Evolutionary conservation across 2,329 filamentous ascomycete genomes (phyloP), one percentile per base, ranked within the genome.

Genomic region (Fusarium devonianum): DNA sequence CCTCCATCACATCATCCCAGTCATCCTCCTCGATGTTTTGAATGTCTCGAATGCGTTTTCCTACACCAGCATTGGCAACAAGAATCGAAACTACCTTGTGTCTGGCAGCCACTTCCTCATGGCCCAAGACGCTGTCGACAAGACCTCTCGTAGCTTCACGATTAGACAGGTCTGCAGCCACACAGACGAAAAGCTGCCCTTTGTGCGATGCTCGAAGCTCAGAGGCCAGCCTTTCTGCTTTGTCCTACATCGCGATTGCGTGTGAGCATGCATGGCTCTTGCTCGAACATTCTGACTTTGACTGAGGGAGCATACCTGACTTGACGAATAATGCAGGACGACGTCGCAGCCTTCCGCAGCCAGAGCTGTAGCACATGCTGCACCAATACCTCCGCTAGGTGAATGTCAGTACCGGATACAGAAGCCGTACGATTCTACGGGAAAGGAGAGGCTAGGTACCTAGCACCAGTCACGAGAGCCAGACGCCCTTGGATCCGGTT

Each of bases 1-100:
- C 63, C 23, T 71, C 70, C 59, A 72, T 67, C 23, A 71, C 60
- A 21, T 66, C 54, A 44, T 72, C 70, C 69, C 70, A 72, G 32
- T 71, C 69, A 5, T 71, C 68, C 40, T 72, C 70, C 29, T 54
- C 58, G 6, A 72, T 71, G 8, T 72, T 62, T 2, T 58, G 50
- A 4, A 68, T 53, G 16, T 72, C 69, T 2, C 70, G 64, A 12
- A 72, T 70, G 1, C 70, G 65, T 7, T 58, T 68, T 0, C 69
- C 69, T 0, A 69, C 38, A 0, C 69, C 70, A 0, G 69, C 69
- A 13, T 71, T 71, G 2, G 69, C 68, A 2, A 71, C 65, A 1
- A 71, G 62, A 3, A 71, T 58, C 0, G 67, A 71, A 0, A 71
- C 44, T 29, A 42, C 30, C 17, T 43, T 35, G 25, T 56, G 53